phyloP scores from a whole-genome alignment of 2,329 filamentous ascomycete species.

The Magnaporthiopsis incrustans region DNA sequence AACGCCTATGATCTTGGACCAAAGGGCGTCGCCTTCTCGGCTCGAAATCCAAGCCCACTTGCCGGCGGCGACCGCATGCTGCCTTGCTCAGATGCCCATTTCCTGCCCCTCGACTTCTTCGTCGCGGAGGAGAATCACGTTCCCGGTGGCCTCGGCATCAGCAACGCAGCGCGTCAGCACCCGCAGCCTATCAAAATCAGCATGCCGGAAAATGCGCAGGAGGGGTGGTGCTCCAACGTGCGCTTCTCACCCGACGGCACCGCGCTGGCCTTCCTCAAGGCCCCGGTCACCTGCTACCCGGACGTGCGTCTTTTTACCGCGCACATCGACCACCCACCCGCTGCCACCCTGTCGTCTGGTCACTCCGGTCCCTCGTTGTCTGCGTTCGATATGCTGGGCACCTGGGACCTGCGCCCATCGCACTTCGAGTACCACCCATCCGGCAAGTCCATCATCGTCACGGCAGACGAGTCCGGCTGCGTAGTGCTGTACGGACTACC shows the following conservation, averaged over 20 bases:
- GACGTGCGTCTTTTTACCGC: constrained; percentile 24
- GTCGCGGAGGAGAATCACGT: constrained; percentile 10
- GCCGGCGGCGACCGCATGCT: constrained; percentile 6
- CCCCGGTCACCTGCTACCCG: constrained; percentile 15
- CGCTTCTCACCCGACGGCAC: constrained; percentile 29
- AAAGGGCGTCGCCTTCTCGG: constrained; percentile 27
- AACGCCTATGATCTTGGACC: constrained; percentile 25
- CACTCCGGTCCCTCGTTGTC: constrained; percentile 12
- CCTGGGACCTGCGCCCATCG: constrained; percentile 21
- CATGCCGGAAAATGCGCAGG: neutral
- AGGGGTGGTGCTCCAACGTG: constrained; percentile 17
- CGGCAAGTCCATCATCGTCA: constrained; percentile 25
- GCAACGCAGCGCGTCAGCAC: neutral
- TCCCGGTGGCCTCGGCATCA: constrained; percentile 13
- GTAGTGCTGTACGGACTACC: constrained; percentile 24
- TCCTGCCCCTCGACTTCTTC: constrained; percentile 26
- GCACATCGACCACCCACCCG: constrained; percentile 12
- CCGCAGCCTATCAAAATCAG: neutral
- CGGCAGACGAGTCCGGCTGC: constrained; percentile 25
- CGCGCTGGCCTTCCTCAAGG: constrained; percentile 26
- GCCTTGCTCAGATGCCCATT: constrained; percentile 22
- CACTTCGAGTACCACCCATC: constrained; percentile 27
- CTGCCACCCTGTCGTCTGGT: neutral
- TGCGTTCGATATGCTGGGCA: constrained; percentile 21
- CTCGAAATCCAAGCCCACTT: constrained; percentile 15